These are phyloP conservation scores for Aspergillus piperis DNA, from an alignment of 2,329 filamentous ascomycete genomes.

Conservation along the genomic window DNA sequence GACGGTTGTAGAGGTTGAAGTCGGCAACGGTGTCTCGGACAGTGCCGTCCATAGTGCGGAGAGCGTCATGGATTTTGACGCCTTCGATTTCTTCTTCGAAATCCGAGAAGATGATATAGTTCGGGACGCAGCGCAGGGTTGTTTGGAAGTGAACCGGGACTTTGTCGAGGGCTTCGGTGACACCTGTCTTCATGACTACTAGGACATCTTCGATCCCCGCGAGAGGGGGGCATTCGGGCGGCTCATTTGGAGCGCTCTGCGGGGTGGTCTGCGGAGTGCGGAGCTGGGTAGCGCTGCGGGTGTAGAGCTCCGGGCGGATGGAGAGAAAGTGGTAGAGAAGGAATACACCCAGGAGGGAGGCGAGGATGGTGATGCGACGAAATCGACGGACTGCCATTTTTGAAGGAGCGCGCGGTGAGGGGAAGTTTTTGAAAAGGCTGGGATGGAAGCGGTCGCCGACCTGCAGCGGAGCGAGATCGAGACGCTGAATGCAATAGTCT, in stretches of 20 bases:
- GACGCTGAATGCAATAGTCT: background rate
- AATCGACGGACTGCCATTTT: conserved; percentile 23
- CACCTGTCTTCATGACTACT: conserved; percentile 60
- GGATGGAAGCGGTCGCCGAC: conserved; percentile 3
- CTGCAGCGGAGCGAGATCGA: conserved; percentile 2
- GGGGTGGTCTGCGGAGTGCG: background rate
- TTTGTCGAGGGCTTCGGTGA: conserved; percentile 58
- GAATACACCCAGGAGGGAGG: conserved; percentile 59
- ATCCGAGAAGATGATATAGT: conserved; percentile 62
- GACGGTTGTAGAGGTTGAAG: conserved; percentile 55
- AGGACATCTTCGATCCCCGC: conserved; percentile 55
- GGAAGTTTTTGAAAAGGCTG: background rate
- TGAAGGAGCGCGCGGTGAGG: conserved; percentile 2
- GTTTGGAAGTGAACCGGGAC: conserved; percentile 57
- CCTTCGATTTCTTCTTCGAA: conserved; percentile 56
- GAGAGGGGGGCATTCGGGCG: conserved; percentile 33
- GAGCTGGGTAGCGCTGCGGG: conserved; percentile 8
- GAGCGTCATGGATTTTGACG: conserved; percentile 52
- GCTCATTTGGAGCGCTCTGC: background rate
- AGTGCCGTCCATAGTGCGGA: conserved; percentile 46
- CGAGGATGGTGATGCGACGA: conserved; percentile 46
- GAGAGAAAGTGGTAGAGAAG: conserved; percentile 60
- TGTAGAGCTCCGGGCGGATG: conserved; percentile 63
- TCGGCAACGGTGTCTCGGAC: conserved; percentile 47
- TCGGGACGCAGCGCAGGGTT: conserved; percentile 57